Percentiles rank a stretch among this genome's conserved stretches.
Conservation (phyloP, 805 yeast species). For the Candida andamanensis region DNA sequence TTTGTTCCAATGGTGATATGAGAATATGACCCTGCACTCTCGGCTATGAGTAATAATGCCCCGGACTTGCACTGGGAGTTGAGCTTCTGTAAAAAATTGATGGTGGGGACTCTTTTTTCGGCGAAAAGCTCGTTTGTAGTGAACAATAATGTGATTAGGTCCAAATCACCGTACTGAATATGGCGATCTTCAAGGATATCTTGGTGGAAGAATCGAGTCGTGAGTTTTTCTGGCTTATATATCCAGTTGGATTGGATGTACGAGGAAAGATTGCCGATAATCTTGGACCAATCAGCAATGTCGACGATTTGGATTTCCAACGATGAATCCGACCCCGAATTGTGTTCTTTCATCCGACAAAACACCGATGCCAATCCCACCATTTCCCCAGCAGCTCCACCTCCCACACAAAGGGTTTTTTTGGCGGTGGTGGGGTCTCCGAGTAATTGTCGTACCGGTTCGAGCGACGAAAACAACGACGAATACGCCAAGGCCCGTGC, state of each 20-base stretch:
- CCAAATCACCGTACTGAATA: slow-evolving; percentile 14
- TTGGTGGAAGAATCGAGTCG: slow-evolving; percentile 21
- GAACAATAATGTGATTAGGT: slow-evolving; percentile 68
- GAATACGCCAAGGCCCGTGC: slow-evolving; percentile 72
- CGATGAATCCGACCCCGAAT: slow-evolving; percentile 25
- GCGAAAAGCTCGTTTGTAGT: slow-evolving; percentile 85
- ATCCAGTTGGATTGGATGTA: slow-evolving; percentile 53
- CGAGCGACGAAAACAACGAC: slow-evolving; percentile 54
- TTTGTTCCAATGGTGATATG: slow-evolving; percentile 72
- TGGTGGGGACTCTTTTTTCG: slow-evolving; percentile 57
- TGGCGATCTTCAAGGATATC: slow-evolving; percentile 24
- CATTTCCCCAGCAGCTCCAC: slow-evolving; percentile 86
- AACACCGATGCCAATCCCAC: slow-evolving; percentile 60
- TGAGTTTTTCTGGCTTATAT: slow-evolving; percentile 26
- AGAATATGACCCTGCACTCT: slow-evolving; percentile 88
- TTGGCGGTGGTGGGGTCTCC: slow-evolving; percentile 24
- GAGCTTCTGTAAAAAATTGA: slow-evolving; percentile 52
- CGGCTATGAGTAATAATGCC: slow-evolving; percentile 61
- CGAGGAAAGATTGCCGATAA: slow-evolving; percentile 41
- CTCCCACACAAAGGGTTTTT: slow-evolving; percentile 66
- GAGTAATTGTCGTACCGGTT: slow-evolving; percentile 34
- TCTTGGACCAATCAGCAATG: slow-evolving; percentile 70
- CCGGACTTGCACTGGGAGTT: slow-evolving; percentile 50
- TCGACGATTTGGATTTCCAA: slow-evolving; percentile 58
- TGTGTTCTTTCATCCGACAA: slow-evolving; percentile 32